Conservation (phyloP, 2,329 filamentous ascomycete species). For the Colletotrichum gloeosporioides region DNA sequence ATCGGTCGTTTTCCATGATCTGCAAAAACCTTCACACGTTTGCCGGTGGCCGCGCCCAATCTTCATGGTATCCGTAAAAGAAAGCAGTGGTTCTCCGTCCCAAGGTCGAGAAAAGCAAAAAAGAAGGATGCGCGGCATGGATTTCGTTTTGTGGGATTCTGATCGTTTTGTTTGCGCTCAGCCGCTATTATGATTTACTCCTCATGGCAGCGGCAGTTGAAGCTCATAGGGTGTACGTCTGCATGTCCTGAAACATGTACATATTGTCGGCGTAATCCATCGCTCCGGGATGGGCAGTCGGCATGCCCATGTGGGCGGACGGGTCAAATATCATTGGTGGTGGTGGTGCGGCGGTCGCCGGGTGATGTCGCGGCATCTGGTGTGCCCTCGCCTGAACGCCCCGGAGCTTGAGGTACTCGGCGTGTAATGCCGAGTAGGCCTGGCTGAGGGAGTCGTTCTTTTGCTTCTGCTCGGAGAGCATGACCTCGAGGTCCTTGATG, state of each 20-base stretch:
- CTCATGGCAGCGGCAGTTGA: background rate
- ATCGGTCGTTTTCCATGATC: constrained; percentile 8
- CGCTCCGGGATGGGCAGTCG: constrained; percentile 21
- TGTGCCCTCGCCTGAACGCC: constrained; percentile 12
- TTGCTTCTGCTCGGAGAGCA: constrained; percentile 58
- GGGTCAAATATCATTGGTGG: constrained; percentile 14
- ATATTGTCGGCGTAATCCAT: constrained; percentile 32
- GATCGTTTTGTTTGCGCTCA: background rate
- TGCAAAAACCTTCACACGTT: background rate
- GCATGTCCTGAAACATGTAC: constrained; percentile 34
- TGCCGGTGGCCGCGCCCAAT: background rate
- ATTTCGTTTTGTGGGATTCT: background rate
- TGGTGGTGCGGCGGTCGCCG: constrained; percentile 6
- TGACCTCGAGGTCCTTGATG: constrained; percentile 66
- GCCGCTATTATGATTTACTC: background rate
- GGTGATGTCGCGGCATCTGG: constrained; percentile 9
- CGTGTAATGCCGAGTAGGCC: constrained; percentile 57
- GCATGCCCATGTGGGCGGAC: constrained; percentile 15
- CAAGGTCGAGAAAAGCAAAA: background rate
- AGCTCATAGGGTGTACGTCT: constrained; percentile 24
- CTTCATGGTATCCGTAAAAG: background rate
- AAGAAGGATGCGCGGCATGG: background rate
- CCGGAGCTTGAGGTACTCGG: constrained; percentile 45
- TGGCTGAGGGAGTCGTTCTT: constrained; percentile 61
- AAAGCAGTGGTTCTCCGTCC: background rate